Base-by-base conservation (phyloP, 495 filamentous ascomycete genomes). In the Aspergillus taichungensis region DNA sequence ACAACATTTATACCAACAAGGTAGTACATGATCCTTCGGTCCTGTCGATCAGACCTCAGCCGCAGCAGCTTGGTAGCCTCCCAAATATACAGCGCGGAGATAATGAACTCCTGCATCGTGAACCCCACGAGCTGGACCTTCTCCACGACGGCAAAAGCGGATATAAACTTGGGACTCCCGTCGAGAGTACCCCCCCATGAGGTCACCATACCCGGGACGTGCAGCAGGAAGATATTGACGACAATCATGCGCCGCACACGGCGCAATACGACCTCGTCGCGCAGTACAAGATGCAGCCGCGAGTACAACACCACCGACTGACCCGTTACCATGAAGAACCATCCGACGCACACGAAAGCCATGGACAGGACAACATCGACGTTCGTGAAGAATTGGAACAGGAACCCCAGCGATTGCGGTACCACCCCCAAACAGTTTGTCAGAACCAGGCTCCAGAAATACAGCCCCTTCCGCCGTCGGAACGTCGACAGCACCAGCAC, bases 71-170 rank as follows among this genome's bases (percentile, higher is more conserved):
- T 71, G 14, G 65, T 64, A 8, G 74, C 77, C 43, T 75, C 74
- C 55, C 67, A 70, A 2, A 83, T 67, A 50, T 82, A 83, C 1
- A 82, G 48, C 7, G 65, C 72, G 0, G 78, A 81, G 27, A 83
- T 67, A 10, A 76, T 59, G 27, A 67, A 55, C 47, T 83, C 79
- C 53, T 83, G 78, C 6, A 78, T 43, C 24, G 67, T 74, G 55
- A 82, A 78, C 1, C 67, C 71, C 0, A 70, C 72, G 55, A 80
- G 61, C 53, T 81, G 73, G 24, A 77, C 61, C 41, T 73, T 76
- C 48, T 80, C 78, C 60, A 76, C 72, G 37, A 76, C 61, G 18
- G 74, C 69, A 47, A 77, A 82, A 1, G 65, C 65, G 1, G 49
- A 29, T 11, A 73, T 42, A 24, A 24, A 24, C 18, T 24, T 24